Conservation (phyloP, 2,329 filamentous ascomycete genomes). For the Ilyonectria sp. region DNA sequence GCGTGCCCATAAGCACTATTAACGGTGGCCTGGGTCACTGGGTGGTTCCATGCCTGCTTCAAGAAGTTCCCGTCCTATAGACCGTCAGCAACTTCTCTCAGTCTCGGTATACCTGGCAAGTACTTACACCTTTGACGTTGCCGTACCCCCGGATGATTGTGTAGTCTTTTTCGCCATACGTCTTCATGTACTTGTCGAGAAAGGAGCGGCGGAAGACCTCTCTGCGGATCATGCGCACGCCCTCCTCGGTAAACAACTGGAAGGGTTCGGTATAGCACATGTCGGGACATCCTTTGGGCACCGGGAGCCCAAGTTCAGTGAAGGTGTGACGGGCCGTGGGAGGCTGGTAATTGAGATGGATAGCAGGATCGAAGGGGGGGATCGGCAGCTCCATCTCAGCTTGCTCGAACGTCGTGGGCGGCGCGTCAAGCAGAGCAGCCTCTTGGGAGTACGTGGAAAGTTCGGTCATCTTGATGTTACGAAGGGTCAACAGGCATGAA, state of each 20-base stretch:
- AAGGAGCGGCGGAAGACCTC: constrained; percentile 22
- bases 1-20: constrained; percentile 12
- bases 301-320: constrained; percentile 23
- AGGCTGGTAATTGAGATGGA: constrained; percentile 13
- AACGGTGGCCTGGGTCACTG: constrained; percentile 25
- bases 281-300: constrained; percentile 21
- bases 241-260: constrained; percentile 27
- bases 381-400: neutral
- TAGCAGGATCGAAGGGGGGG: constrained; percentile 1
- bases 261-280: constrained; percentile 30
- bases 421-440: neutral
- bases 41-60: constrained; percentile 25
- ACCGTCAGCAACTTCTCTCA: neutral
- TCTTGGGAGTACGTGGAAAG: neutral
- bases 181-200: constrained; percentile 25
- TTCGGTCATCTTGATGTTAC: neutral
- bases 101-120: neutral
- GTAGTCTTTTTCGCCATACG: constrained; percentile 20
- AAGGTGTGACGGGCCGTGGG: constrained; percentile 13
- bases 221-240: constrained; percentile 27
- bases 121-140: constrained; percentile 1
- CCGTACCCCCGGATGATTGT: constrained; percentile 15
- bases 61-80: constrained; percentile 20
- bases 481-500: too few species aligned
- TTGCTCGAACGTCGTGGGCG: neutral